Base-by-base conservation (phyloP, 768 basidiomycete genomes). In the Leccinum subtestaceum region DNA sequence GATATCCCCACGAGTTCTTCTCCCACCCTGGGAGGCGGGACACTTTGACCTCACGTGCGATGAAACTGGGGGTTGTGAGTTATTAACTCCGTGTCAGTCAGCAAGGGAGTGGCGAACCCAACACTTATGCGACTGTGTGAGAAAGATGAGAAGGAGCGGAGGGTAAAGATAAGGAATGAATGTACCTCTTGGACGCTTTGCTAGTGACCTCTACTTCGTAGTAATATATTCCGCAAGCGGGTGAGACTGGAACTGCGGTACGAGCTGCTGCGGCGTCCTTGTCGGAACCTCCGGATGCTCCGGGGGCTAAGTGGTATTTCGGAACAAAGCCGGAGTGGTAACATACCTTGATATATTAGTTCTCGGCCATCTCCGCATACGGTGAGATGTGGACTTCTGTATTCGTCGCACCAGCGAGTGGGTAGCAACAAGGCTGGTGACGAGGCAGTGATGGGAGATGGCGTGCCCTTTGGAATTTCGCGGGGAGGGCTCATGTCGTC, bases 181-280 rank as follows among this genome's bases (percentile, higher is more conserved):
- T 84, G 70, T 65, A 88, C 93, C 91, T 93, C 72, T 89, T 91
- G 46, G 82, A 78, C 69, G 88, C 84, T 31, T 91, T 91, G 69
- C 89, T 85, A 6, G 89, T 70, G 49, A 98, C 84, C 65, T 90
- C 85, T 5, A 94, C 85, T 76, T 99, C 96, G 70, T 88, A 99
- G 72, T 98, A 99, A 70, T 93, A 96, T 56, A 98, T 86, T 23
- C 95, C 97, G 65, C 91, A 91, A 11, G 88, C 86, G 1, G 87
- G 79, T 2, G 95, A 95, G 51, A 96, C 88, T 1, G 88, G 83
- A 63, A 84, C 76, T 47, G 82, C 83, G 1, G 95, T 86, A 53
- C 93, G 83, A 4, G 91, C 89, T 45, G 94, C 81, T 11, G 92
- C 91, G 0, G 93, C 93, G 56, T 96, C 94, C 59, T 85, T 85